These are phyloP conservation scores for Colletotrichum sp. DNA, from an alignment of 2,329 filamentous ascomycete genomes.

Conservation along the genomic window DNA sequence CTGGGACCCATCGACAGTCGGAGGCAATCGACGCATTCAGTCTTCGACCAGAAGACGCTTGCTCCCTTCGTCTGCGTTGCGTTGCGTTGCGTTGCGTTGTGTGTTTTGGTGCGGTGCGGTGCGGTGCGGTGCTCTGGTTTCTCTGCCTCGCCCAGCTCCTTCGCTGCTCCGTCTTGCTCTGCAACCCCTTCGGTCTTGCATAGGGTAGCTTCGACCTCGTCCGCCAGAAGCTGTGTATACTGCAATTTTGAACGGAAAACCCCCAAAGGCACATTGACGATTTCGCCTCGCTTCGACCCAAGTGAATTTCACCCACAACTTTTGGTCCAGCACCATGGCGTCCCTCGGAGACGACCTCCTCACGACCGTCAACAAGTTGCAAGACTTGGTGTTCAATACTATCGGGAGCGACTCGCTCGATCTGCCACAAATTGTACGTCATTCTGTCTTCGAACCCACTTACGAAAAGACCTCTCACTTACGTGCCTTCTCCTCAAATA, in stretches of 20 bases:
- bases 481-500: conserved; percentile 42
- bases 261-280: neutral
- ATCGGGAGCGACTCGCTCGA: conserved; percentile 99
- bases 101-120: neutral
- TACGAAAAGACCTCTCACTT: neutral
- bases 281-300: neutral
- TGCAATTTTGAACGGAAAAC: neutral
- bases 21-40: neutral
- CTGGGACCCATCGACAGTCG: neutral
- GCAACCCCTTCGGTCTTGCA: neutral
- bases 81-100: neutral
- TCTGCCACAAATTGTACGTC: conserved; percentile 92
- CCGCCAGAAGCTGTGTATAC: neutral
- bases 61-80: neutral
- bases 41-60: neutral
- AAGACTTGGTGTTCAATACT: conserved; percentile 99
- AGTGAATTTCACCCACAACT: neutral
- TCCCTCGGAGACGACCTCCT: conserved; percentile 95
- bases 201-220: neutral
- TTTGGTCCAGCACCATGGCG: conserved; percentile 68
- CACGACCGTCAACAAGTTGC: conserved; percentile 95
- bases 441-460: conserved; percentile 1
- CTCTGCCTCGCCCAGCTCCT: neutral
- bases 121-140: neutral
- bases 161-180: neutral